These are phyloP conservation scores for Nicotiana undulata DNA, from an alignment of 257 asterid genomes.

Conservation along the genomic window DNA sequence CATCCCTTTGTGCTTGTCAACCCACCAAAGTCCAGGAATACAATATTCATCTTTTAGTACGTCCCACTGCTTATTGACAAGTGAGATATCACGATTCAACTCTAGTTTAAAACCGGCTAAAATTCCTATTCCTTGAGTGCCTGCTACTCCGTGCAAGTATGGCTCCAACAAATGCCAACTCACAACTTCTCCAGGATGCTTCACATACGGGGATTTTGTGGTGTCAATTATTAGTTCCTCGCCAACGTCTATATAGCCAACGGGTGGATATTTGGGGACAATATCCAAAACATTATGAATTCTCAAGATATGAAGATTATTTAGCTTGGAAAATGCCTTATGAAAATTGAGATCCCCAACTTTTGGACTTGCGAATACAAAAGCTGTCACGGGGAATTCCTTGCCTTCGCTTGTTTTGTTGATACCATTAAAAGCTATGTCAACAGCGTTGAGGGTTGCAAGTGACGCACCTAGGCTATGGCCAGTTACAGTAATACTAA, in stretches of 20 bases:
- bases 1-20: constrained; percentile 52
- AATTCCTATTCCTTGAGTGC: neutral
- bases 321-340: constrained; percentile 6
- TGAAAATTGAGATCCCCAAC: constrained; percentile 27
- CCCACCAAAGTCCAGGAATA: constrained; percentile 59
- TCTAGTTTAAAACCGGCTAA: neutral
- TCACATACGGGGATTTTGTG: constrained; percentile 23
- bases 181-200: constrained; percentile 31
- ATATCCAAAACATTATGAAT: constrained; percentile 23
- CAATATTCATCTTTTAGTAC: constrained; percentile 40
- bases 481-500: neutral
- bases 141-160: constrained; percentile 50
- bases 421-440: neutral
- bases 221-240: constrained; percentile 30
- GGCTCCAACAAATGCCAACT: constrained; percentile 59
- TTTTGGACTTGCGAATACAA: constrained; percentile 34
- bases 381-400: constrained; percentile 53
- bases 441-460: neutral
- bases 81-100: neutral
- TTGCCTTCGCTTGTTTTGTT: constrained; percentile 29
- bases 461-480: constrained; percentile 2
- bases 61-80: constrained; percentile 16
- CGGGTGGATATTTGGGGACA: neutral
- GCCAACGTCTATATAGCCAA: constrained; percentile 52
- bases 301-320: constrained; percentile 28